A percentile compares a stretch with the other conserved stretches of the same genome.
Evolutionary conservation across 805 yeast species (phyloP).

Genomic region (Barnettozyma populi): DNA sequence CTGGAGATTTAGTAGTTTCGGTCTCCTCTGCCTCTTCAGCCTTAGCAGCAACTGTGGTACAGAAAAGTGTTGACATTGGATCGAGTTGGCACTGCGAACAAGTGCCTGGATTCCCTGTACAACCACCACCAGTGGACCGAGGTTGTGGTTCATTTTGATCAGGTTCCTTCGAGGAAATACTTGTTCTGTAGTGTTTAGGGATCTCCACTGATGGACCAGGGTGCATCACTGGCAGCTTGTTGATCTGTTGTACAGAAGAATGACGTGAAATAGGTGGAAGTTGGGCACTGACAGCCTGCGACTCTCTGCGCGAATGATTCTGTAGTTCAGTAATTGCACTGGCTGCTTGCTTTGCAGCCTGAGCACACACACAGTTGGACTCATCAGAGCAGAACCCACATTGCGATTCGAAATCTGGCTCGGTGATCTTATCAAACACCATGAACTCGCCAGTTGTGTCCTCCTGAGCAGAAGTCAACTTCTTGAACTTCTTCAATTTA

Average conservation of each 20-base stretch:
- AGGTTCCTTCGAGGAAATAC: slow-evolving; percentile 20
- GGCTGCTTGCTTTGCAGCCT: slow-evolving; percentile 46
- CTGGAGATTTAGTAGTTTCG: not conserved
- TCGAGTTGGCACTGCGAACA: slow-evolving; percentile 79
- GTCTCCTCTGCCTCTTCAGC: slow-evolving; percentile 18
- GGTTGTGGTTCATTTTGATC: not conserved
- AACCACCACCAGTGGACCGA: slow-evolving; percentile 32
- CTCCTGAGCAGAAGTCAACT: slow-evolving; percentile 2
- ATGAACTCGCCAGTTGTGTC: slow-evolving; percentile 18
- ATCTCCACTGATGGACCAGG: slow-evolving; percentile 60
- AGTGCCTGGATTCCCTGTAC: slow-evolving; percentile 87
- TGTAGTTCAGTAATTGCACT: slow-evolving; percentile 28
- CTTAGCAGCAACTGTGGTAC: slow-evolving; percentile 72
- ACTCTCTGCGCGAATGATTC: slow-evolving; percentile 19
- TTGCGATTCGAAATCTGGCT: slow-evolving; percentile 44
- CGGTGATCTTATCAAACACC: slow-evolving; percentile 19
- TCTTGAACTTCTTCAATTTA: slow-evolving; percentile 18
- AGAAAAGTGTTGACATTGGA: slow-evolving; percentile 84
- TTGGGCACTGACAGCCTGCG: slow-evolving; percentile 7
- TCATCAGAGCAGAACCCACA: slow-evolving; percentile 95
- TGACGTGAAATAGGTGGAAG: slow-evolving; percentile 37
- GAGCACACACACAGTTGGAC: slow-evolving; percentile 89
- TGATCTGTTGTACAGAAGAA: slow-evolving; percentile 26
- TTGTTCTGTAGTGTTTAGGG: slow-evolving; percentile 27
- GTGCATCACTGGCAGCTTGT: slow-evolving; percentile 51